phyloP scores from a whole-genome alignment of 768 basidiomycete species.

The Mycena albidolilacea region DNA sequence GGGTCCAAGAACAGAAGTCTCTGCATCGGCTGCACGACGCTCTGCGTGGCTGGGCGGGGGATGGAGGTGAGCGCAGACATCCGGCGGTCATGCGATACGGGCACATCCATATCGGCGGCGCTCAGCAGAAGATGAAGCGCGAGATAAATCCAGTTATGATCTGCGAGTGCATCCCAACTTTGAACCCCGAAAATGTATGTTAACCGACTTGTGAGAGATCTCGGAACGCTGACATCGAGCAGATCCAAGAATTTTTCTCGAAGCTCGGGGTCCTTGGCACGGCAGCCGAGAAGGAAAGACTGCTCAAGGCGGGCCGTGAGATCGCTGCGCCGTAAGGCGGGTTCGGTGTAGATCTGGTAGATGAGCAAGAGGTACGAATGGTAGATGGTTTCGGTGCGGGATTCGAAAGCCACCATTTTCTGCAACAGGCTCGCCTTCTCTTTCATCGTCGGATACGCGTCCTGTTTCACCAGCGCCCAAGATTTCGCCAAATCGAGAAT shows the following conservation, averaged over 20 bases:
- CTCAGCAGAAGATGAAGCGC: constrained; percentile 92
- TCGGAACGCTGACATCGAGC: constrained; percentile 90
- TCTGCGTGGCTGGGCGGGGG: constrained; percentile 61
- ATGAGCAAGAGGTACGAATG: constrained; percentile 90
- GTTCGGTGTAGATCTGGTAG: constrained; percentile 94
- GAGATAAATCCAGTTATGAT: constrained; percentile 95
- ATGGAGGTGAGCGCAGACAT: constrained; percentile 51
- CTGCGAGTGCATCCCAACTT: constrained; percentile 93
- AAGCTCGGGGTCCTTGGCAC: constrained; percentile 82
- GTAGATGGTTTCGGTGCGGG: constrained; percentile 83
- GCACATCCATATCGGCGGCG: constrained; percentile 61
- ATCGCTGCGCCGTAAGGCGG: constrained; percentile 89
- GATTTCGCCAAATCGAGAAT: constrained; percentile 88
- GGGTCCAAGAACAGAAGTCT: constrained; percentile 88
- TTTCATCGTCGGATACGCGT: constrained; percentile 92
- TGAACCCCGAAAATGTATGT: constrained; percentile 94
- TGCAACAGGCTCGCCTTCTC: constrained; percentile 93
- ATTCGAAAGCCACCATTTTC: constrained; percentile 90
- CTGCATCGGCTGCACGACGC: constrained; percentile 83
- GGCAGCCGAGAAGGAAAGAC: constrained; percentile 93
- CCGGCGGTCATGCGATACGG: constrained; percentile 56
- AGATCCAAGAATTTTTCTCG: constrained; percentile 92
- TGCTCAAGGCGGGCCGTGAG: constrained; percentile 94
- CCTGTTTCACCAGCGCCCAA: constrained; percentile 91
- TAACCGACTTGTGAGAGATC: constrained; percentile 84